Percentiles rank a stretch among this genome's conserved stretches.
phyloP scores from a whole-genome alignment of 805 yeast species.

The Saccharomycopsis malanga region DNA sequence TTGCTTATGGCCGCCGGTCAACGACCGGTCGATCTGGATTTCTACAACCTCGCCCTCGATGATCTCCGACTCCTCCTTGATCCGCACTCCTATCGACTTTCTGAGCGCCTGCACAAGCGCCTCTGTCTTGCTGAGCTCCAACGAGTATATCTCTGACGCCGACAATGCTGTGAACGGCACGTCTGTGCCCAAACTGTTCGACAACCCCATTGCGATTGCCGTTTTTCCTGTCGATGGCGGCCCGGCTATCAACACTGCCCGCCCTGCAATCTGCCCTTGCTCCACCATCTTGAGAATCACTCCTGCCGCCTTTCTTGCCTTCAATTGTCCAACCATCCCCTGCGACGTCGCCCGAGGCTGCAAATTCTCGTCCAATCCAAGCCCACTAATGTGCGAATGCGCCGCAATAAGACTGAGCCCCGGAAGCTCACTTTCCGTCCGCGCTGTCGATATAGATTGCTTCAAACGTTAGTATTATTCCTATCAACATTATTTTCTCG shows the following conservation, averaged over 20 bases:
- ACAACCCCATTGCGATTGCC: constrained; percentile 91
- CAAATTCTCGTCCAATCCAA: constrained; percentile 90
- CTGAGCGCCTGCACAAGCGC: constrained; percentile 95
- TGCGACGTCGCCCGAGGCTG: constrained; percentile 76
- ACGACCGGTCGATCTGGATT: constrained; percentile 85
- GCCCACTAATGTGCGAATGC: constrained; percentile 95
- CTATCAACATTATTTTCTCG: too few species aligned
- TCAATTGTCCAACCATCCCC: constrained; percentile 96
- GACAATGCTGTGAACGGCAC: constrained; percentile 96
- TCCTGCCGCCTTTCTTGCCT: constrained; percentile 96
- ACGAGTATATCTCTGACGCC: constrained; percentile 87
- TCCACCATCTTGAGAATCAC: constrained; percentile 88
- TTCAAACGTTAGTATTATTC: too few species aligned
- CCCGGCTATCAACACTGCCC: constrained; percentile 93
- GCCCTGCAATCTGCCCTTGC: constrained; percentile 91
- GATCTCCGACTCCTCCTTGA: constrained; percentile 93
- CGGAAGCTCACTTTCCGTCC: constrained; percentile 1
- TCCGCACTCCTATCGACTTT: constrained; percentile 89
- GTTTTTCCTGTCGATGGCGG: constrained; percentile 99
- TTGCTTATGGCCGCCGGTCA: constrained; percentile 97
- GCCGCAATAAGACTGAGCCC: constrained; percentile 63
- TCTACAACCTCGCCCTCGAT: constrained; percentile 99
- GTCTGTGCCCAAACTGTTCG: constrained; percentile 56
- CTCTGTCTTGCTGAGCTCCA: constrained; percentile 92
- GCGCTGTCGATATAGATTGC: constrained; percentile 13